Evolutionary conservation across 2,329 filamentous ascomycete species (phyloP), one percentile per base, ranked within the genome.

Genomic region (Fusarium chaquense): DNA sequence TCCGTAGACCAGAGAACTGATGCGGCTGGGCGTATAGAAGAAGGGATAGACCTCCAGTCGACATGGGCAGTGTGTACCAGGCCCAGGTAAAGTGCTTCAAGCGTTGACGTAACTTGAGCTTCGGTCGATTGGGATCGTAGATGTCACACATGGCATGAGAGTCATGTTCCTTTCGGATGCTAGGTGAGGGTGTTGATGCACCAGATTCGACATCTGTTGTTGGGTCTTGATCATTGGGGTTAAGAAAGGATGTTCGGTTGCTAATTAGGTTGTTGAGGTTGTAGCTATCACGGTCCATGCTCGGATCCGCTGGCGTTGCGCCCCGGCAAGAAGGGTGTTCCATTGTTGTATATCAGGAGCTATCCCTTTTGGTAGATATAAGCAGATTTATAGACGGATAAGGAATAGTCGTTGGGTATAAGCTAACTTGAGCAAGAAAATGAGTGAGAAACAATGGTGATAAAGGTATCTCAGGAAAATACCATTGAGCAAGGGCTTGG

Each of bases 21-120:
- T 89, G 86, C 5, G 91, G 91, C 55, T 88, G 87, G 6, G 84
- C 83, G 46, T 82, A 82, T 46, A 94, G 82, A n/a, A 93, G 83
- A 11, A 90, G 80, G 0, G 91, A 87, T 6, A 94, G 79, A 1
- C 90, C 90, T 30, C 91, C 91, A 0, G 91, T 93, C 41, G 89
- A 91, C 91, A 93, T 93, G 2, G 90, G 89, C 45, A 88, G 81
- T 2, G 90, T 91, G 78, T 90, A 94, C 90, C 90, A 93, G n/a
- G 88, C 88, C 89, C 88, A 90, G 4, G 87, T 90, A 74, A 90
- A 89, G 78, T 90, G 87, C 44, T 83, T 78, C 16, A 88, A 78
- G 3, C 86, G 80, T 58, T 83, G 74, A 36, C 79, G 80, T 24
- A 86, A 58, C 12, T 75, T 63, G 2, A 85, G 70, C 54, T 78